Conservation (phyloP, 371 early-diverging fungal genomes). For the Mortierella sp. region DNA sequence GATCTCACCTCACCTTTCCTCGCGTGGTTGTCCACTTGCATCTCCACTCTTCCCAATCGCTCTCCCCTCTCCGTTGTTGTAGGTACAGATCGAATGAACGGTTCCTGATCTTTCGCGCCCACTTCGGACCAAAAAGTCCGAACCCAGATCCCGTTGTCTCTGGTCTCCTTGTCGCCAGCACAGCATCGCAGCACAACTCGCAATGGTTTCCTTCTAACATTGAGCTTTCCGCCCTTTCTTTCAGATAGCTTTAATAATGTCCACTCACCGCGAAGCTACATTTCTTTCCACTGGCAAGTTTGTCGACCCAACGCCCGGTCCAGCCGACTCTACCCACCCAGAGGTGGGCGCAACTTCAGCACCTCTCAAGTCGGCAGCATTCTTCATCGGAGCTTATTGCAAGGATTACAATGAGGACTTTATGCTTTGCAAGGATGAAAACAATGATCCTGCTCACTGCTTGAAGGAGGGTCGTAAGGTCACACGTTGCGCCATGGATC, state of each 20-base stretch:
- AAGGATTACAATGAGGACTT: constrained; percentile 94
- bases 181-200: too few relatives aligned
- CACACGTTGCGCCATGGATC: constrained; percentile 92
- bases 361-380: constrained; percentile 92
- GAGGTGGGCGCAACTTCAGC: constrained; percentile 94
- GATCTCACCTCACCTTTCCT: too few relatives aligned
- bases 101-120: too few relatives aligned
- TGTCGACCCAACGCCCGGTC: constrained; percentile 83
- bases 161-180: too few relatives aligned
- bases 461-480: constrained; percentile 94
- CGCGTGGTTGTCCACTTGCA: too few relatives aligned
- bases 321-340: constrained; percentile 74
- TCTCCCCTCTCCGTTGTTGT: too few relatives aligned
- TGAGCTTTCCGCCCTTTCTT: neutral
- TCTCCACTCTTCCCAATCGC: too few relatives aligned
- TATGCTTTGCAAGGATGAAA: constrained; percentile 95
- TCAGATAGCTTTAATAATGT: constrained; percentile 14
- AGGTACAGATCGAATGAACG: too few relatives aligned
- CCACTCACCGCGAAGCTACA: constrained; percentile 43
- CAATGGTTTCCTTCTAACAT: constrained; percentile 1
- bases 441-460: constrained; percentile 89
- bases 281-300: constrained; percentile 55
- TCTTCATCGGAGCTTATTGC: constrained; percentile 90
- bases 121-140: too few relatives aligned
- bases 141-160: too few relatives aligned